A percentile compares a stretch with the other conserved stretches of the same genome.
phyloP scores from a whole-genome alignment of 2,329 filamentous ascomycete species.

The Nemania abortiva region DNA sequence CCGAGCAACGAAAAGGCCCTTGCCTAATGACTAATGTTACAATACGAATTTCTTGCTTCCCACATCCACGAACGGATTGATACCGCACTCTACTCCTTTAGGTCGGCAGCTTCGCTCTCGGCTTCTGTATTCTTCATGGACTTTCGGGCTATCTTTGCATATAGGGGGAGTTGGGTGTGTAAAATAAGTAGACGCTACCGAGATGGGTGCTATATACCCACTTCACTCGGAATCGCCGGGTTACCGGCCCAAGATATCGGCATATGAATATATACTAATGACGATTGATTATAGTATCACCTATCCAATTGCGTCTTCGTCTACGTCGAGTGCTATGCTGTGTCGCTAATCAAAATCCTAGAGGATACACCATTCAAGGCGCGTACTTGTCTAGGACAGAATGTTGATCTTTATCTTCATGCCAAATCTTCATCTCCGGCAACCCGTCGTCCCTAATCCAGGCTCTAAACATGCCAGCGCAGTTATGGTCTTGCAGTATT shows the following conservation, averaged over 20 bases:
- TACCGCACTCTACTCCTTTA: slow-evolving; percentile 49
- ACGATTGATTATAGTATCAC: slow-evolving; percentile 36
- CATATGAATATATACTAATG: slow-evolving; percentile 46
- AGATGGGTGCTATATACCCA: slow-evolving; percentile 37
- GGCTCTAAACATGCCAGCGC: slow-evolving; percentile 87
- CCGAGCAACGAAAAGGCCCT: slow-evolving; percentile 51
- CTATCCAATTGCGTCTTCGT: slow-evolving; percentile 1
- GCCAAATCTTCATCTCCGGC: slow-evolving; percentile 69
- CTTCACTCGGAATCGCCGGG: slow-evolving; percentile 31
- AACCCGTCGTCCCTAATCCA: slow-evolving; percentile 75
- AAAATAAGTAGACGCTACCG: slow-evolving; percentile 46
- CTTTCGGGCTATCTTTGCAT: slow-evolving; percentile 45
- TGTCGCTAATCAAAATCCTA: slow-evolving; percentile 28
- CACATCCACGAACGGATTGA: slow-evolving; percentile 23
- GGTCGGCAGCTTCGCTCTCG: slow-evolving; percentile 34
- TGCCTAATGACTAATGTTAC: slow-evolving; percentile 45
- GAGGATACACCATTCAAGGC: slow-evolving; percentile 4
- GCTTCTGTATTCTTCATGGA: slow-evolving; percentile 47
- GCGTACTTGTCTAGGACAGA: slow-evolving; percentile 22
- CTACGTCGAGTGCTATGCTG: slow-evolving; percentile 13
- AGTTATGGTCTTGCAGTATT: slow-evolving; percentile 84
- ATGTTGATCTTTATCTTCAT: slow-evolving; percentile 51
- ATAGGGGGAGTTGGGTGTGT: slow-evolving; percentile 44
- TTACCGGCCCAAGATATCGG: slow-evolving; percentile 38
- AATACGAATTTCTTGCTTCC: slow-evolving; percentile 34